Percentiles rank a stretch among this genome's conserved stretches.
Evolutionary conservation across 805 yeast species (phyloP).

Genomic region (Saturnispora diversa): DNA sequence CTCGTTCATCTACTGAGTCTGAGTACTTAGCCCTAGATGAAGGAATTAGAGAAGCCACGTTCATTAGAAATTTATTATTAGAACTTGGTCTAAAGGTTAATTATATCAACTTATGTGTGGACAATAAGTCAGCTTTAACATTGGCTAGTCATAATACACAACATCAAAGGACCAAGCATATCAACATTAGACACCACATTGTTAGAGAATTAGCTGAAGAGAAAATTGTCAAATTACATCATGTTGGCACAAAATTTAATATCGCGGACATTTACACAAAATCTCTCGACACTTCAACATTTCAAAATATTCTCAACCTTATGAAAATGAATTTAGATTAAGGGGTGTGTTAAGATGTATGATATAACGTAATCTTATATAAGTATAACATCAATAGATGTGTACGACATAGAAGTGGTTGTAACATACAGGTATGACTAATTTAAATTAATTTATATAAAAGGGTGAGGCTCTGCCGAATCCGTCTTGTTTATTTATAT

Average conservation of each 20-base stretch:
- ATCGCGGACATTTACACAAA: slow-evolving; percentile 10
- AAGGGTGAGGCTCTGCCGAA: too few relatives aligned
- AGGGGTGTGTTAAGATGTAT: neutral
- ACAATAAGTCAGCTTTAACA: slow-evolving; percentile 4
- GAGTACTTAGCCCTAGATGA: slow-evolving; percentile 6
- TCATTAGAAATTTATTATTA: slow-evolving; percentile 4
- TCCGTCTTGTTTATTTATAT: too few relatives aligned
- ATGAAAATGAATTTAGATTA: neutral
- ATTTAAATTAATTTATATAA: too few relatives aligned
- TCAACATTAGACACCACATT: slow-evolving; percentile 9
- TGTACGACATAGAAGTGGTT: too few relatives aligned
- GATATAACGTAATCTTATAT: neutral
- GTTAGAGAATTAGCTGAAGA: slow-evolving; percentile 6
- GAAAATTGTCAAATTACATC: slow-evolving; percentile 1
- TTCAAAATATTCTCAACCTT: neutral
- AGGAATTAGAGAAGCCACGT: neutral
- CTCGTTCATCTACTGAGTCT: slow-evolving; percentile 9
- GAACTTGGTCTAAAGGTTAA: slow-evolving; percentile 2
- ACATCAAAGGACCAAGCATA: slow-evolving; percentile 13
- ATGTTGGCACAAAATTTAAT: slow-evolving; percentile 5
- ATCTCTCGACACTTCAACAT: neutral
- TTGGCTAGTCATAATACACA: slow-evolving; percentile 9
- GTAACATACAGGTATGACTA: too few relatives aligned
- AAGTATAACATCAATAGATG: neutral
- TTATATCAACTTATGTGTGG: slow-evolving; percentile 1